Evolutionary conservation across 1,284 basidiomycete species (phyloP), one percentile per base, ranked within the genome.

Genomic region (Coniferiporia sulphurascens): DNA sequence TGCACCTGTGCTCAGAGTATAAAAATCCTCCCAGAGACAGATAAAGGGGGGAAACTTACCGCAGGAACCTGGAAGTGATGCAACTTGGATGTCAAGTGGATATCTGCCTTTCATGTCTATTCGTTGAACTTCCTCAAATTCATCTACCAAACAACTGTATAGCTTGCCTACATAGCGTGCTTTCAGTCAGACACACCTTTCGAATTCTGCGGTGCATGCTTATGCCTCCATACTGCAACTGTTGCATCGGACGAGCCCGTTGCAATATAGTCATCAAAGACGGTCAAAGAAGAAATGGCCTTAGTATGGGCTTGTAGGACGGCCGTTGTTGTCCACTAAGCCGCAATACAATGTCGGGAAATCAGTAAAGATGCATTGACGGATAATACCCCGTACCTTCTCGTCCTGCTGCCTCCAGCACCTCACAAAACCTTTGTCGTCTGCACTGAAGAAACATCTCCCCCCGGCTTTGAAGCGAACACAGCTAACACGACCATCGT

Each of bases 181-280:
- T 44, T 9, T 45, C 8, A 45, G 55, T 49, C 66, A 7, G 46
- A 1, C 21, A 59, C 71, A 73, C 80, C 74, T 67, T 66, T 65
- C 34, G 72, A 70, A 22, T 66, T 65, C 55, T 67, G 66, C 19
- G 68, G 63, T 13, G 62, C 49, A 49, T 82, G 51, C 13, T 17
- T 36, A 35, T 50, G 51, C 41, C 71, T 71, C 91, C 91, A 96
- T 15, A 92, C 74, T 70, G 87, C 90, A 46, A 95, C 77, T 1
- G 73, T 73, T 0, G 85, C 83, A 69, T 96, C 92, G 0, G 93
- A 95, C 34, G 89, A 85, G 1, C 91, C 93, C 0, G 91, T 91
- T 2, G 87, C 77, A 5, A 95, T 64, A 43, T 76, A 74, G 35
- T 75, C 67, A 53, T 70, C 74, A 58, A 75, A 72, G 3, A 78